Percentiles rank a stretch among this genome's conserved stretches.
Evolutionary conservation across 345 rosid species (phyloP).

Genomic region (Melaleuca alternifolia): DNA sequence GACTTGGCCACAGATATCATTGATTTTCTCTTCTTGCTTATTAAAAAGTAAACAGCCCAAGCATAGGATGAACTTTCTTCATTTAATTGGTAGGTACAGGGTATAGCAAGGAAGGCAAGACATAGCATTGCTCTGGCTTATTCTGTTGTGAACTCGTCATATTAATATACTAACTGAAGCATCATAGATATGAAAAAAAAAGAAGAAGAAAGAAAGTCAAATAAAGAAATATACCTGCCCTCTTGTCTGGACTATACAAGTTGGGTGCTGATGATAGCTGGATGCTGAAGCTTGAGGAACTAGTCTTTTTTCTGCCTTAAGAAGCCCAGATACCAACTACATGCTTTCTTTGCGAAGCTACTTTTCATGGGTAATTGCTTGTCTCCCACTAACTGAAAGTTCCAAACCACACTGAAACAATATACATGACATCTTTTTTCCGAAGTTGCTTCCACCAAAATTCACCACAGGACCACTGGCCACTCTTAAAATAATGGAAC

Average conservation of each 20-base stretch:
- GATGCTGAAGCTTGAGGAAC: not conserved
- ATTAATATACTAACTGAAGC: not conserved
- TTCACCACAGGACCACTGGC: constrained; percentile 32
- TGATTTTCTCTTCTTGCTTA: not conserved
- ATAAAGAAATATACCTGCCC: not conserved
- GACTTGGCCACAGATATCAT: not conserved
- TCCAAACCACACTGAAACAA: not conserved
- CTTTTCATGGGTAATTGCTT: not conserved
- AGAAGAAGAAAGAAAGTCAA: not conserved
- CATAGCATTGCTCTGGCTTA: not conserved
- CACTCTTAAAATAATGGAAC: constrained; percentile 31
- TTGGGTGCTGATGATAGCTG: not conserved
- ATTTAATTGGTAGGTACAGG: not conserved
- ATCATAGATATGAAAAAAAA: not conserved
- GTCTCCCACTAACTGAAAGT: not conserved
- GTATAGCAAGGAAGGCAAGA: not conserved
- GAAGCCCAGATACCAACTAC: not conserved
- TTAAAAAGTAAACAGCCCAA: not conserved
- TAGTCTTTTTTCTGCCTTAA: not conserved
- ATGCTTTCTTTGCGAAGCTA: not conserved
- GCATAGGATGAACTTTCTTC: not conserved
- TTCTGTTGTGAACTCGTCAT: not conserved
- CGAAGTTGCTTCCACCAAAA: constrained; percentile 21
- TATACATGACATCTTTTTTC: not conserved
- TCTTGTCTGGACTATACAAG: not conserved